Evolutionary conservation across 1,284 basidiomycete genomes (phyloP), one percentile per base, ranked within the genome.

Genomic region (Ustilago curta): DNA sequence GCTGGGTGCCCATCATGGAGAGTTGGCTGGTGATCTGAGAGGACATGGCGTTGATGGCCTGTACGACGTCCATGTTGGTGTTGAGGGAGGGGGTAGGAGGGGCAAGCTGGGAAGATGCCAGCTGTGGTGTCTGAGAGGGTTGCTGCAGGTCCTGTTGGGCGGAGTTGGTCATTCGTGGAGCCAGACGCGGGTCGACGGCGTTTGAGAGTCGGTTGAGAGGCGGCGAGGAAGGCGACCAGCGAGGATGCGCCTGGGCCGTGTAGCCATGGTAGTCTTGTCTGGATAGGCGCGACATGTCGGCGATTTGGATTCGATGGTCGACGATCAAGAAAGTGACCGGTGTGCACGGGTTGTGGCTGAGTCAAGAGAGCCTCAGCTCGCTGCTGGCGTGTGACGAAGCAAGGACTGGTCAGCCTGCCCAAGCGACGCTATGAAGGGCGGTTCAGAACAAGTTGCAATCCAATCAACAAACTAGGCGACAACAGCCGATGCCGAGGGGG

Each of bases 171-270:
- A 74, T 27, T 16, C 72, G 59, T 16, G 67, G 63, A 18, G 72
- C 67, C 8, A 75, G 21, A 12, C 72, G 63, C 16, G 63, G 67
- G 25, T 75, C 72, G 14, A 75, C 50, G 4, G 37, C 48, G 14
- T 59, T 51, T 1, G 67, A 70, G 21, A 70, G 62, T 23, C 72
- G 67, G 19, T 70, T 75, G 67, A 70, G 58, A 42, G 72, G 72
- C 7, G 72, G 72, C 16, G 72, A 75, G 8, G 72, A 75, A 3
- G 72, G 72, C 23, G 72, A 75, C 66, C 72, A 70, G 29, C 72
- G 62, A 23, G 61, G 57, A 44, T 74, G 64, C 14, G 63, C 52
- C 53, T 56, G 63, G 44, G 61, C 66, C 8, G 59, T 43, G 40
- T 75, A 75, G 59, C 52, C 51, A 52, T 75, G 67, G 29, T 75